A percentile compares a stretch with the other conserved stretches of the same genome.
phyloP scores from a whole-genome alignment of 106 monocot species.

The Iris macrosiphon region DNA sequence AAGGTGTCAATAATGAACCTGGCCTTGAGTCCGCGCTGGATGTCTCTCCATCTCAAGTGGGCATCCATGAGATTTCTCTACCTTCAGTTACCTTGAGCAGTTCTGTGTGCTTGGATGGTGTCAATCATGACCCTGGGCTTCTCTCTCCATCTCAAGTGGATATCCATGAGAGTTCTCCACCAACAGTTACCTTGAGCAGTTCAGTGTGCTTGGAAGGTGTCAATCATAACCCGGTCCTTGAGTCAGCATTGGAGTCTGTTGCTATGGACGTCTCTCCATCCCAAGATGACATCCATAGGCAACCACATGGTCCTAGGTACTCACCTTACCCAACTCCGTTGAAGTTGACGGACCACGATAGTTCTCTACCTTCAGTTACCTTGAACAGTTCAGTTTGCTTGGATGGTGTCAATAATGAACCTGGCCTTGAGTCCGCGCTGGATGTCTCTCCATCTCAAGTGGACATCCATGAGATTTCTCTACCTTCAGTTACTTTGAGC shows the following conservation, averaged over 20 bases:
- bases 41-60: slow-evolving; percentile 1
- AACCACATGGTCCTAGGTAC: slow-evolving; percentile 1
- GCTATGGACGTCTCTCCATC: slow-evolving; percentile 15
- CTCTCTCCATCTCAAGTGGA: background rate
- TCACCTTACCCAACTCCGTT: slow-evolving; percentile 54
- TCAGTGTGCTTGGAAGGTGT: background rate
- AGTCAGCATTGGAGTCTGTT: background rate
- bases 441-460: background rate
- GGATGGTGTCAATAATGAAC: no score
- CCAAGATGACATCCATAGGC: slow-evolving; percentile 11
- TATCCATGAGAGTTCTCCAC: background rate
- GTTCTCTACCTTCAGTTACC: no score
- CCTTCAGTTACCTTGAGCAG: background rate
- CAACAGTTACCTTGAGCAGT: background rate
- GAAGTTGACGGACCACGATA: slow-evolving; percentile 34
- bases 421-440: no score
- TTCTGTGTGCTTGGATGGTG: background rate
- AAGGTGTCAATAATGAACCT: no score
- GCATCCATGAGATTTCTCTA: no score
- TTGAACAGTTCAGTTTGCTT: no score
- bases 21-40: no score
- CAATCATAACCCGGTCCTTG: background rate
- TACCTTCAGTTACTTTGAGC: background rate
- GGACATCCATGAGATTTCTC: no score
- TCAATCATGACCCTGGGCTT: background rate